These are phyloP conservation scores for Fusarium tanahbumbuense DNA, from an alignment of 2,329 filamentous ascomycete species.

Conservation along the genomic window DNA sequence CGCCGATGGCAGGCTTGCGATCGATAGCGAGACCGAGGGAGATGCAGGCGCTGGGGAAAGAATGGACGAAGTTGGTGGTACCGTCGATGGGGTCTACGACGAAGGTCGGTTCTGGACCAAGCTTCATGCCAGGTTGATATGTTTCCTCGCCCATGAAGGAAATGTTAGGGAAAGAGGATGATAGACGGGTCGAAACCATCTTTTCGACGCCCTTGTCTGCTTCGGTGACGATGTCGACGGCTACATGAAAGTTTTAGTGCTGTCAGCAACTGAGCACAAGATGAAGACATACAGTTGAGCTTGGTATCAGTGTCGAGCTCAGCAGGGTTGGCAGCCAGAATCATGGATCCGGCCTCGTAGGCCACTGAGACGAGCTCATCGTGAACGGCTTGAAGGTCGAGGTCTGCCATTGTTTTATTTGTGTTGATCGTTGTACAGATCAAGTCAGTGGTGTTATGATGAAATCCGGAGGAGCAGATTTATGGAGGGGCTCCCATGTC, in stretches of 20 bases:
- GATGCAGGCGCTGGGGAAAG: slow-evolving; percentile 79
- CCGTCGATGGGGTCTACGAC: slow-evolving; percentile 85
- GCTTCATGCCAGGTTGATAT: slow-evolving; percentile 71
- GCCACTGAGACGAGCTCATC: slow-evolving; percentile 70
- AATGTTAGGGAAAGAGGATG: slow-evolving; percentile 64
- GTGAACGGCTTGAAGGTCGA: slow-evolving; percentile 71
- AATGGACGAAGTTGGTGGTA: slow-evolving; percentile 84
- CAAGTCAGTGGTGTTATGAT: not conserved
- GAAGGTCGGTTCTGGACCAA: slow-evolving; percentile 78
- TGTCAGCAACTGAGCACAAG: not conserved
- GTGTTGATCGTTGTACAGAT: not conserved
- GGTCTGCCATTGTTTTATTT: slow-evolving; percentile 59
- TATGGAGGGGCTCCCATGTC: slow-evolving; percentile 40
- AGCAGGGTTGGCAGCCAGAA: slow-evolving; percentile 69
- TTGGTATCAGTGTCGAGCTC: slow-evolving; percentile 69
- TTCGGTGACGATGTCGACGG: slow-evolving; percentile 76
- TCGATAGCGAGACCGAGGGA: slow-evolving; percentile 77
- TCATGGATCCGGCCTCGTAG: slow-evolving; percentile 73
- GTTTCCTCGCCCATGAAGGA: slow-evolving; percentile 82
- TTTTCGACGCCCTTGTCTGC: slow-evolving; percentile 74
- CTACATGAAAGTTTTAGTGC: slow-evolving; percentile 51
- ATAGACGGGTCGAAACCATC: slow-evolving; percentile 67
- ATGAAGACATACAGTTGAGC: slow-evolving; percentile 67
- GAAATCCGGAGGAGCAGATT: slow-evolving; percentile 23
- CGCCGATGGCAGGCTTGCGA: slow-evolving; percentile 72